These are phyloP conservation scores for Psilocybe cyanescens DNA, from an alignment of 768 basidiomycete genomes.

Conservation along the genomic window DNA sequence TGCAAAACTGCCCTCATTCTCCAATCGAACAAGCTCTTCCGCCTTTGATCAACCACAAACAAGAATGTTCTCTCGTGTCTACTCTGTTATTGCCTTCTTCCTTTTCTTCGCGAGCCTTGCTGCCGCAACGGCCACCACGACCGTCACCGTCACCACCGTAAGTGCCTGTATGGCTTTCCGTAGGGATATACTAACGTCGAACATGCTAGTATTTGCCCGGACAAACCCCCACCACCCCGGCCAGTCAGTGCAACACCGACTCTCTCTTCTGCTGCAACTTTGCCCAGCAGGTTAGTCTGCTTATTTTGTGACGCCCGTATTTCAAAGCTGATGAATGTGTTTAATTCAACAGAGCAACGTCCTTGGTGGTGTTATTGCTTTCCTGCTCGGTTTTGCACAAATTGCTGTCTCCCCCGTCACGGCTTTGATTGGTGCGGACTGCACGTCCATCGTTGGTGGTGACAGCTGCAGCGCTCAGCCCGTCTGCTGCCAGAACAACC, in stretches of 20 bases:
- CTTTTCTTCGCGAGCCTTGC: background rate
- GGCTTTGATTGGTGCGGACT: conserved; percentile 9
- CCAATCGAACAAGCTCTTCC: background rate
- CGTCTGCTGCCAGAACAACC: conserved; percentile 26
- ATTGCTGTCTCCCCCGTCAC: background rate
- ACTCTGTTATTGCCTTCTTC: conserved; percentile 1
- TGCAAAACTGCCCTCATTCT: background rate
- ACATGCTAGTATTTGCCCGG: background rate
- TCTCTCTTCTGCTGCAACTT: conserved; percentile 15
- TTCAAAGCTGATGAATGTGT: too few species aligned
- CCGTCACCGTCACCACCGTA: conserved; percentile 19
- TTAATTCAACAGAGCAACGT: background rate
- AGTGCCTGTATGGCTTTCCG: background rate
- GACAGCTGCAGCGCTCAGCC: conserved; percentile 21
- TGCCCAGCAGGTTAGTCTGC: background rate
- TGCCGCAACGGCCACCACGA: conserved; percentile 12
- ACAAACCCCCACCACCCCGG: conserved; percentile 12
- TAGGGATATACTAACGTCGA: background rate
- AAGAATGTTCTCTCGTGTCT: background rate
- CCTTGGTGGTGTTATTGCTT: background rate
- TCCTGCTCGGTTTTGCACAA: background rate
- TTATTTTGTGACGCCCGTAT: too few species aligned
- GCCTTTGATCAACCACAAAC: background rate
- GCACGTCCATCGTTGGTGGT: conserved; percentile 17
- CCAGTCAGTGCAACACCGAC: conserved; percentile 19